Evolutionary conservation across 352 stramenopile genomes (phyloP).

Genomic region (Phytophthora ramorum): DNA sequence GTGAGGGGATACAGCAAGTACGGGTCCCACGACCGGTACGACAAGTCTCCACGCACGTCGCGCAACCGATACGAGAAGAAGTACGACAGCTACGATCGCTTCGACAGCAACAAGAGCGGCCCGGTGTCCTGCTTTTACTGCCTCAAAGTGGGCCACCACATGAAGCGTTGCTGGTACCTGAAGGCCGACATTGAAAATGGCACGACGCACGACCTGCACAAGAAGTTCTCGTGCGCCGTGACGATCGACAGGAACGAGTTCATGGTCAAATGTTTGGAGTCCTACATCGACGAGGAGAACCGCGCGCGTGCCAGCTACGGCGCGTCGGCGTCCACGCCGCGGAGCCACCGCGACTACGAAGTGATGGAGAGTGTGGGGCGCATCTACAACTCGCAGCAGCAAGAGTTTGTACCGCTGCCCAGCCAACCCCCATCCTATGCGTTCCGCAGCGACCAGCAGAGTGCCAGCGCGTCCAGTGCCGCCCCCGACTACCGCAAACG

Average conservation of each 20-base stretch:
- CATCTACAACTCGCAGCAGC: constrained; percentile 11
- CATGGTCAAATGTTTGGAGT: constrained; percentile 50
- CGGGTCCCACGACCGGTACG: constrained; percentile 13
- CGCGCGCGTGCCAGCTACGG: constrained; percentile 21
- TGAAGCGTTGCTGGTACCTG: constrained; percentile 51
- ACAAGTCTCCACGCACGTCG: constrained; percentile 17
- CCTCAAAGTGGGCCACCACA: constrained; percentile 47
- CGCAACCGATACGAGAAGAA: constrained; percentile 30
- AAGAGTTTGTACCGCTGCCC: constrained; percentile 3
- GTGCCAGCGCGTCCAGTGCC: neutral
- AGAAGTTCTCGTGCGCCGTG: constrained; percentile 47
- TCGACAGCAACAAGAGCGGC: constrained; percentile 19
- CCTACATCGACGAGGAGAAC: constrained; percentile 46
- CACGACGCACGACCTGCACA: constrained; percentile 37
- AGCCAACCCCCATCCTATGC: constrained; percentile 14
- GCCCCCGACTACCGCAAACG: constrained; percentile 30
- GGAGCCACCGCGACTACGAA: constrained; percentile 21
- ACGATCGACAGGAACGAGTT: constrained; percentile 38
- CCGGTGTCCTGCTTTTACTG: constrained; percentile 51
- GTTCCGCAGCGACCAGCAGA: constrained; percentile 21
- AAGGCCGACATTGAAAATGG: constrained; percentile 49
- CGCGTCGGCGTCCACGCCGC: constrained; percentile 7
- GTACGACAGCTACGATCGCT: constrained; percentile 18
- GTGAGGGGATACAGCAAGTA: constrained; percentile 27
- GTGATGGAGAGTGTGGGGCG: constrained; percentile 15